Base-by-base conservation (phyloP, 345 rosid genomes). In the Linum trigynum region DNA sequence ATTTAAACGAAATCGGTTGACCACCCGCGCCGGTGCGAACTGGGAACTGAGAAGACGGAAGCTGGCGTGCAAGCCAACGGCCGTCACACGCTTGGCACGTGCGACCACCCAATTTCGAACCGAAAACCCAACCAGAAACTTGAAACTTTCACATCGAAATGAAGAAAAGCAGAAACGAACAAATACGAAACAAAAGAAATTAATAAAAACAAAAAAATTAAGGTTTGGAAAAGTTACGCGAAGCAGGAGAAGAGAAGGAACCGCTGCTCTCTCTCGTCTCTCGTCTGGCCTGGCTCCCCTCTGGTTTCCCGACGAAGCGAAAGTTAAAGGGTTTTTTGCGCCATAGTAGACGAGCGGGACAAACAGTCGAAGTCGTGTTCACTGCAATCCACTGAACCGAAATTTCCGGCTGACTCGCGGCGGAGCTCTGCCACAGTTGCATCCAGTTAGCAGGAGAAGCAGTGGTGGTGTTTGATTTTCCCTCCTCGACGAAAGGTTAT, bases 1-100 rank as follows among this genome's bases (percentile, higher is more conserved):
- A 23, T 23, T 0, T 23, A 23, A 23, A 23, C 32, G 32, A 23
- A 23, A 23, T 23, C 32, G 32, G 32, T 23, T 23, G 32, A 23
- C 32, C 32, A 23, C 32, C 32, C 32, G 32, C 32, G 32, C 32
- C 32, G 32, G 32, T 23, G 32, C 0, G 32, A 23, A 23, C 32
- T 23, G 32, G 32, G 32, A 23, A 23, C 32, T 23, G 32, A 23
- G 32, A 23, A 23, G 32, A 23, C 32, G 32, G 32, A 23, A 23
- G 32, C 32, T 23, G 32, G 32, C 32, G 53, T 15, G 53, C 14
- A 55, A 63, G 10, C 71, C 50, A 39, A 57, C 71, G 55, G 56
- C 62, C 39, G 7, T 8, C 69, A 17, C 81, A 76, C 62, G 72
- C 73, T 23, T 57, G 64, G 72, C 80, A 74, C 77, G 78, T 79